Conservation (phyloP, 495 filamentous ascomycete genomes). For the Xylaria telfairii region DNA sequence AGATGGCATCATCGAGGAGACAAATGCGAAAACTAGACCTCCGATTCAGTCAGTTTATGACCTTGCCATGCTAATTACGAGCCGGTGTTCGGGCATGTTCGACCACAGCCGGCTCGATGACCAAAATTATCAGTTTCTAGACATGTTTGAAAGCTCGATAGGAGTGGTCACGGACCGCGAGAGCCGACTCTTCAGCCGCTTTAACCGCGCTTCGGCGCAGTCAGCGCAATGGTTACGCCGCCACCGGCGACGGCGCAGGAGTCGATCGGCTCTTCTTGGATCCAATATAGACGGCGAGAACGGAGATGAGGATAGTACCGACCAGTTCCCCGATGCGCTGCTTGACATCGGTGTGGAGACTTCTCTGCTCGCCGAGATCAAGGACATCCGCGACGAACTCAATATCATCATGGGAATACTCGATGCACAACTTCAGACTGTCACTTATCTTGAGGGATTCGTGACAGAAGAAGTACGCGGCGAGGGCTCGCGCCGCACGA, state of each 20-base stretch:
- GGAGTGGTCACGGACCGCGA: constrained; percentile 69
- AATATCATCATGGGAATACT: constrained; percentile 71
- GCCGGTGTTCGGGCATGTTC: constrained; percentile 68
- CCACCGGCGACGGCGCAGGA: constrained; percentile 56
- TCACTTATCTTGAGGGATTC: constrained; percentile 59
- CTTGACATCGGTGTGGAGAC: constrained; percentile 74
- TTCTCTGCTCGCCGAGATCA: constrained; percentile 67
- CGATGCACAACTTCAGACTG: constrained; percentile 62
- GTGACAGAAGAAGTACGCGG: constrained; percentile 57
- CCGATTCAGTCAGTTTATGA: constrained; percentile 69
- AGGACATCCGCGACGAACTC: constrained; percentile 77
- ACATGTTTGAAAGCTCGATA: constrained; percentile 75
- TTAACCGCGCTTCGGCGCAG: constrained; percentile 65
- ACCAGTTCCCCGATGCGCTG: constrained; percentile 65
- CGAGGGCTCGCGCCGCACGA: constrained; percentile 53
- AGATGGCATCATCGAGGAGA: constrained; percentile 73
- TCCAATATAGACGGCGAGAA: constrained; percentile 20
- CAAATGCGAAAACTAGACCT: constrained; percentile 71
- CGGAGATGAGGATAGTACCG: constrained; percentile 42
- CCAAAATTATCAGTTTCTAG: constrained; percentile 71
- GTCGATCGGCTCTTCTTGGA: constrained; percentile 15
- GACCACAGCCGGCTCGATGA: constrained; percentile 67
- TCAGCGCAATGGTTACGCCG: constrained; percentile 67
- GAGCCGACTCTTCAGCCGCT: constrained; percentile 67
- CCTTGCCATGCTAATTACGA: constrained; percentile 69